Evolutionary conservation across 1,284 basidiomycete genomes (phyloP), one percentile per base, ranked within the genome.

Genomic region (Rhodotorula sp.): DNA sequence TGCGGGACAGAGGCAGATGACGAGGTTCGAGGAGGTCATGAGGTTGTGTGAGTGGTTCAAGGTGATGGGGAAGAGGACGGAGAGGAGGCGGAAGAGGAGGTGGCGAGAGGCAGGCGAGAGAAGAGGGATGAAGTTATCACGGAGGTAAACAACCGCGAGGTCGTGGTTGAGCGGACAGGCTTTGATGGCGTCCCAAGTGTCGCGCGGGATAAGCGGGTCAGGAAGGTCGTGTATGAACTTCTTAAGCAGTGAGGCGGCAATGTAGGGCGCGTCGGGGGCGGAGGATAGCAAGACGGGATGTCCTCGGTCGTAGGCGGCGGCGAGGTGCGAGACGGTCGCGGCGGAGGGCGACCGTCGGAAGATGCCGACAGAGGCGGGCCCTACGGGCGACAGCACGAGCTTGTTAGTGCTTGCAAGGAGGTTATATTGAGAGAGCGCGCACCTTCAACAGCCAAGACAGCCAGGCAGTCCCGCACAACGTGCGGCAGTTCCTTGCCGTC

Each of bases 11-110:
- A 76, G 52, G 26, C 75, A 75, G 18, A 76, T 59, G 28, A 72
- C 75, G 18, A 77, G 67, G 60, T 77, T 77, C n/a, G 63, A 24
- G 13, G 59, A 31, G 18, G 69, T 66, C 76, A 77, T 77, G 24
- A 73, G 65, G 55, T 76, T 77, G 18, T 30, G 40, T 9, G 48
- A 28, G 16, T 51, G 40, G 2, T 34, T 8, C 0, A 26, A 10
- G 11, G 67, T 16, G 52, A 74, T 58, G 13, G 44, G 58, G n/a
- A 56, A 47, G n/a, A 70, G 59, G 5, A 75, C 53, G 16, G 28
- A 46, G 9, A 67, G n/a, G 24, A 77, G 30, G 15, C 30, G 44
- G 6, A 46, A 28, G 10, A 77, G 62, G 0, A 77, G 59, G 2
- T 47, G 15, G 2, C 54, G 40, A 1, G 47, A 31, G 0, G 44